Base-by-base conservation (phyloP, 805 yeast genomes). In the Kodamaea kaohsiungensis region DNA sequence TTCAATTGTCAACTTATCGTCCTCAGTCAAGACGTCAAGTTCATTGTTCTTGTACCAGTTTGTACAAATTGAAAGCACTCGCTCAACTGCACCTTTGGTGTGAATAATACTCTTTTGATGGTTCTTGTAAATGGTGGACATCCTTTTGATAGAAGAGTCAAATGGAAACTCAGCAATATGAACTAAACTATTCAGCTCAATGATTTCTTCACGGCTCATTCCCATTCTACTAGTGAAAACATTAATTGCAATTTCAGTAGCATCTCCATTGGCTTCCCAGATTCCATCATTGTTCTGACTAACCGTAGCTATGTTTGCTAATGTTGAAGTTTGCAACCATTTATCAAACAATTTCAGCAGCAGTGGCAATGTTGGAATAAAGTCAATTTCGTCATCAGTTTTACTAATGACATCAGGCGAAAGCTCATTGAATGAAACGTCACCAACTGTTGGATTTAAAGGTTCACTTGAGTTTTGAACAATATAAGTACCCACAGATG, bases 231-330 rank as follows among this genome's bases (percentile, higher is more conserved):
- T 59, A 25, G 70, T 63, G 56, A 68, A 69, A 3, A 69, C 71
- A 54, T 70, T 62, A 48, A 70, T 69, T 46, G 74, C 74, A 53
- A 69, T 67, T 57, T 70, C 74, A 18, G 74, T 70, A 15, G 74
- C 70, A 61, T 70, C 74, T 22, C 74, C 74, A 65, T 60, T 76
- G 33, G 65, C 76, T 58, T 66, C 75, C 80, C 80, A 63, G 56
- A 22, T 22, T 22, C 67, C 51, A 45, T 70, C 70, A 4, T 67
- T 70, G 27, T 67, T 60, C 27, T 63, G 65, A 19, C 69, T 63
- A 19, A 76, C 69, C n/a, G 73, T 67, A 27, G 82, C 78, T 50
- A 77, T 65, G 51, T 75, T 69, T 18, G 78, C 74, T 43, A 77
- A 67, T 46, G 73, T 65, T 7, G 78, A 77, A 43, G 77, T 64